Percentiles rank a stretch among this genome's conserved stretches.
These are phyloP conservation scores for Lecanicillium sp. DNA, from an alignment of 2,329 filamentous ascomycete genomes.

Conservation along the genomic window DNA sequence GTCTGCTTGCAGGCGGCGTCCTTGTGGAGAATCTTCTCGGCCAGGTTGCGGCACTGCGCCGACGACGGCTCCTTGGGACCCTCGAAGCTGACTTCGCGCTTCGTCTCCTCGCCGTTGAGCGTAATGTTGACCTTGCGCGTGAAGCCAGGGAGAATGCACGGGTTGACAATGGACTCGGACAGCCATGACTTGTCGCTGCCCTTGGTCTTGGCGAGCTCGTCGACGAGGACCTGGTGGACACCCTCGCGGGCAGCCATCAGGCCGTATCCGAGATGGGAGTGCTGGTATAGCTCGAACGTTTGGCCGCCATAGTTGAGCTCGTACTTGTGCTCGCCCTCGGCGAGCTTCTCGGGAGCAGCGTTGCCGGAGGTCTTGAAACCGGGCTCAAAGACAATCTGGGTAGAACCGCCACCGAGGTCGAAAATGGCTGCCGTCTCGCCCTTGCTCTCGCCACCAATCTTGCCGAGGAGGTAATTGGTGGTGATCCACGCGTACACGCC, in stretches of 20 bases:
- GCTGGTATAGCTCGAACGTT: constrained; percentile 90
- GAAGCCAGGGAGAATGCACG: constrained; percentile 81
- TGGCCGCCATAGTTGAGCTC: constrained; percentile 83
- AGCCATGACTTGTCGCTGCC: constrained; percentile 60
- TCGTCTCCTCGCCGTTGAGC: constrained; percentile 51
- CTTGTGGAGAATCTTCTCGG: constrained; percentile 88
- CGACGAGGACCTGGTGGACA: constrained; percentile 69
- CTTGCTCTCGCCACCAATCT: constrained; percentile 89
- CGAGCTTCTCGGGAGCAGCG: constrained; percentile 79
- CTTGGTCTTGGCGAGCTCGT: constrained; percentile 62
- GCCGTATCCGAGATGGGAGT: constrained; percentile 95
- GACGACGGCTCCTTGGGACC: constrained; percentile 70
- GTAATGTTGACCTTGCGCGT: constrained; percentile 66
- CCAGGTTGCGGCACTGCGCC: constrained; percentile 82
- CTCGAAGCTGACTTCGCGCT: constrained; percentile 74
- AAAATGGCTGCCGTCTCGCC: constrained; percentile 90
- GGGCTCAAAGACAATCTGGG: constrained; percentile 97
- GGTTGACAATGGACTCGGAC: constrained; percentile 66
- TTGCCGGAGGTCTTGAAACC: constrained; percentile 73
- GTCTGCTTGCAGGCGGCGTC: constrained; percentile 72
- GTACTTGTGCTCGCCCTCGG: constrained; percentile 94
- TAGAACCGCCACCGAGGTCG: constrained; percentile 92
- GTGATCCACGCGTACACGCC: constrained; percentile 99
- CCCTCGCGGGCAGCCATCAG: constrained; percentile 91
- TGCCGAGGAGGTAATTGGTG: constrained; percentile 95